phyloP scores from a whole-genome alignment of 495 filamentous ascomycete genomes.

The Neurospora intermedia region DNA sequence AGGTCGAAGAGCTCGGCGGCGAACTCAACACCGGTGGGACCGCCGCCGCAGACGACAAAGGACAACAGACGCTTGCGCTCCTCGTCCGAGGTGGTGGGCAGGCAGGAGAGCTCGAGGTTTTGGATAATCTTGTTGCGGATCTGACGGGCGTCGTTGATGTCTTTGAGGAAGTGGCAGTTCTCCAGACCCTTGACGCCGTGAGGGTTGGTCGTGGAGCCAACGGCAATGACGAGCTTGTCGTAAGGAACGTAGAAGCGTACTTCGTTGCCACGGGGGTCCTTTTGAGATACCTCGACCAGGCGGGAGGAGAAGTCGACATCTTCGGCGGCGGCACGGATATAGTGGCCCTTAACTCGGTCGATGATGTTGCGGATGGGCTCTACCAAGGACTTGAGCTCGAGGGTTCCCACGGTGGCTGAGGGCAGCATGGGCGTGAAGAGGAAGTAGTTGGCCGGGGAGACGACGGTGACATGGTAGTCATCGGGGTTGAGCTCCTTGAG shows the following conservation, averaged over 20 bases:
- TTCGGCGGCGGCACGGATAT: conserved; percentile 73
- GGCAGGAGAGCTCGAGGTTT: conserved; percentile 85
- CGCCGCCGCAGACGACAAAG: conserved; percentile 90
- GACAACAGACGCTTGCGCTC: conserved; percentile 81
- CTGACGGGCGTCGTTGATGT: conserved; percentile 77
- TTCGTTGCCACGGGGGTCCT: conserved; percentile 55
- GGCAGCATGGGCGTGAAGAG: conserved; percentile 97
- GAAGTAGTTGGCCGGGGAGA: conserved; percentile 93
- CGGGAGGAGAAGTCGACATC: conserved; percentile 87
- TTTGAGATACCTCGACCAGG: conserved; percentile 75
- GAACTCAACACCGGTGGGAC: conserved; percentile 95
- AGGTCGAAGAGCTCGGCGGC: conserved; percentile 93
- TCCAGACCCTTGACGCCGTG: conserved; percentile 95
- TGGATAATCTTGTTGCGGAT: conserved; percentile 87
- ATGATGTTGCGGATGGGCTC: conserved; percentile 88
- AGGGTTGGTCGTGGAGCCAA: conserved; percentile 58
- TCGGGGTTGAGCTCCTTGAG: conserved; percentile 83
- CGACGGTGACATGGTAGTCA: conserved; percentile 88
- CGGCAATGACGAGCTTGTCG: conserved; percentile 93
- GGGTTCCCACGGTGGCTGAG: conserved; percentile 88
- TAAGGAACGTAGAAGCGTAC: conserved; percentile 90
- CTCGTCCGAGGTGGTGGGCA: conserved; percentile 84
- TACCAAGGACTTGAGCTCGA: conserved; percentile 81
- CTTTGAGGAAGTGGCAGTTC: conserved; percentile 88
- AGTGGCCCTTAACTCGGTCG: conserved; percentile 69